Conservation (phyloP, 1,284 basidiomycete species). For the Sporisorium graminicola region DNA sequence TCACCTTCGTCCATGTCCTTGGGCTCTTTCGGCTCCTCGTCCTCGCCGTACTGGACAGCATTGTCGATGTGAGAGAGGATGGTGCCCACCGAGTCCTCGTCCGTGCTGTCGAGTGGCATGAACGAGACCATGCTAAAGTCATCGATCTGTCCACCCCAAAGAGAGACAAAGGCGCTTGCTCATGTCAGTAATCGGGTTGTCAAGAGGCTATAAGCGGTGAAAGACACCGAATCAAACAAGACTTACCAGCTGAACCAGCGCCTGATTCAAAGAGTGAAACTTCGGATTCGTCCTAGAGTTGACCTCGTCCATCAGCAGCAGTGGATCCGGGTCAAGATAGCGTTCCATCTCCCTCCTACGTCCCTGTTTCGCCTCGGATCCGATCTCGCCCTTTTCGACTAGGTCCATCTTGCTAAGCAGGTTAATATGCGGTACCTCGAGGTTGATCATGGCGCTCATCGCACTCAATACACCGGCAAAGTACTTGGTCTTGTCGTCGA, state of each 20-base stretch:
- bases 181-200: not conserved
- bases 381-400: constrained; percentile 78
- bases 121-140: constrained; percentile 98
- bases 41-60: constrained; percentile 82
- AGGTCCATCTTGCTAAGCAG: constrained; percentile 99
- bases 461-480: constrained; percentile 98
- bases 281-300: constrained; percentile 81
- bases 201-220: not conserved
- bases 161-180: not conserved
- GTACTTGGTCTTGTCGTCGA: constrained; percentile 90
- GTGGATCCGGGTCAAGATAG: constrained; percentile 97
- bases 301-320: constrained; percentile 80
- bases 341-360: constrained; percentile 74
- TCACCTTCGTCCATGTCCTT: constrained; percentile 68
- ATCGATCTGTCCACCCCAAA: constrained; percentile 80
- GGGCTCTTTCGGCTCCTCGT: constrained; percentile 69
- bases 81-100: constrained; percentile 88
- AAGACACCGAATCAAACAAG: not conserved
- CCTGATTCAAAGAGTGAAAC: constrained; percentile 93
- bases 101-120: constrained; percentile 90
- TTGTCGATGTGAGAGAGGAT: constrained; percentile 96
- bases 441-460: constrained; percentile 98
- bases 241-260: constrained; percentile 88
- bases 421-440: constrained; percentile 97
- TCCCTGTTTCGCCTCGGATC: constrained; percentile 70